Evolutionary conservation across 2,329 filamentous ascomycete genomes (phyloP).

Genomic region (Gnomoniopsis smithogilvyi): DNA sequence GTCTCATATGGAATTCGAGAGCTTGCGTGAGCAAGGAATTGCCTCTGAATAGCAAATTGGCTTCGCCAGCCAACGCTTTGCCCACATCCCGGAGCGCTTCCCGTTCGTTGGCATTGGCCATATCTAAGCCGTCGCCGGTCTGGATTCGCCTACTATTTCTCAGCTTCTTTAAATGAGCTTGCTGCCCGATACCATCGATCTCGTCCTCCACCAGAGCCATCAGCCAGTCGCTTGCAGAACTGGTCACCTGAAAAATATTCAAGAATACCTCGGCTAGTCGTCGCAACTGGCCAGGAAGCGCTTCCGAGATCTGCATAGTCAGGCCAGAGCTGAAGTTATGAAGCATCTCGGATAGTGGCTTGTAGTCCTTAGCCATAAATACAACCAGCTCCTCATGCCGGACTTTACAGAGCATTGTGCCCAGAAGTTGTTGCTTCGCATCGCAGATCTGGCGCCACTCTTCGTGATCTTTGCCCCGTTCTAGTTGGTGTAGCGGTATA

Average conservation of each 20-base stretch:
- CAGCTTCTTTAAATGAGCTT: conserved; percentile 70
- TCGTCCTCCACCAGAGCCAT: conserved; percentile 93
- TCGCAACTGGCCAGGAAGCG: conserved; percentile 73
- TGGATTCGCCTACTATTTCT: conserved; percentile 69
- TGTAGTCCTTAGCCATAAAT: conserved; percentile 81
- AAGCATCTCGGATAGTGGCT: conserved; percentile 75
- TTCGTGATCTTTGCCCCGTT: conserved; percentile 74
- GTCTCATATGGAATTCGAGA: conserved; percentile 92
- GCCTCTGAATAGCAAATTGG: conserved; percentile 90
- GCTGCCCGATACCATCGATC: conserved; percentile 87
- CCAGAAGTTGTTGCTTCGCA: conserved; percentile 70
- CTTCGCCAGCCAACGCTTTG: conserved; percentile 78
- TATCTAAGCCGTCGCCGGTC: conserved; percentile 65
- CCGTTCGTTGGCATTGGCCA: conserved; percentile 54
- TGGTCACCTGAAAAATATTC: conserved; percentile 94
- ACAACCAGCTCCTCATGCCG: conserved; percentile 88
- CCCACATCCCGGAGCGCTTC: conserved; percentile 73
- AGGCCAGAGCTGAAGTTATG: conserved; percentile 82
- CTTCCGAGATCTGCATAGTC: conserved; percentile 78
- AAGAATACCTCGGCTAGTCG: conserved; percentile 81
- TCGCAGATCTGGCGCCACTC: conserved; percentile 85
- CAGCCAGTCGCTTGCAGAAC: conserved; percentile 81
- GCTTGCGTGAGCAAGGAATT: conserved; percentile 93
- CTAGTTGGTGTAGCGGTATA: conserved; percentile 74
- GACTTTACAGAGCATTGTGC: conserved; percentile 80